Evolutionary conservation across 257 asterid genomes (phyloP).

Genomic region (Anisodus acutangulus): DNA sequence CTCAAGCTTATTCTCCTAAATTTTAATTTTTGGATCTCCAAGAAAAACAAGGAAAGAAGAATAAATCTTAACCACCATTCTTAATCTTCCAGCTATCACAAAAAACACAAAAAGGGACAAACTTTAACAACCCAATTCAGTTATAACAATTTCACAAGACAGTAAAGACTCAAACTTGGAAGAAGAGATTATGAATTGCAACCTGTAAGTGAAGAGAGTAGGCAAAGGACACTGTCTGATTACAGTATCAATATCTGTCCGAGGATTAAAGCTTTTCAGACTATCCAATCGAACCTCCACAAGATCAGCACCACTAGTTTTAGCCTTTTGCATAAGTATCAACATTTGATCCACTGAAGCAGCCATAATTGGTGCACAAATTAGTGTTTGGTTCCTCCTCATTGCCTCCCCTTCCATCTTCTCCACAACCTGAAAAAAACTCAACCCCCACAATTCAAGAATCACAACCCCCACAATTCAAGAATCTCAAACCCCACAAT

Average conservation of each 20-base stretch:
- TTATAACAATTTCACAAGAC: neutral
- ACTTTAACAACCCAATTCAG: neutral
- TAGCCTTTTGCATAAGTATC: slow-evolving; percentile 70
- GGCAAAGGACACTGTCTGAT: slow-evolving; percentile 84
- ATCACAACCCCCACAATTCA: neutral
- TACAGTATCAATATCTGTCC: slow-evolving; percentile 54
- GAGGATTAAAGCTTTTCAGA: slow-evolving; percentile 66
- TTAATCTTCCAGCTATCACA: neutral
- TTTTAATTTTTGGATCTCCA: neutral
- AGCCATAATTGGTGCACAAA: slow-evolving; percentile 94
- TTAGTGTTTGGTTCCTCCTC: slow-evolving; percentile 70
- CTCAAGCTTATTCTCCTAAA: neutral
- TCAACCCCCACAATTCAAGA: neutral
- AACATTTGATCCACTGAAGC: slow-evolving; percentile 76
- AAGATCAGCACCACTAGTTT: slow-evolving; percentile 83
- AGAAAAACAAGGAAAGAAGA: neutral
- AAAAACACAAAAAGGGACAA: neutral
- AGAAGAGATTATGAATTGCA: slow-evolving; percentile 23
- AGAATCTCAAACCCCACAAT: neutral
- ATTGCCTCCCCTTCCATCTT: slow-evolving; percentile 48
- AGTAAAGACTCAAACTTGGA: neutral
- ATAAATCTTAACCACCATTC: neutral
- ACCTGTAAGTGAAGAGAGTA: slow-evolving; percentile 97
- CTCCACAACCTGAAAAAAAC: slow-evolving; percentile 45
- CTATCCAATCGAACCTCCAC: slow-evolving; percentile 91